phyloP scores from a whole-genome alignment of 306 rosid species.

The Lagenaria siceraria region DNA sequence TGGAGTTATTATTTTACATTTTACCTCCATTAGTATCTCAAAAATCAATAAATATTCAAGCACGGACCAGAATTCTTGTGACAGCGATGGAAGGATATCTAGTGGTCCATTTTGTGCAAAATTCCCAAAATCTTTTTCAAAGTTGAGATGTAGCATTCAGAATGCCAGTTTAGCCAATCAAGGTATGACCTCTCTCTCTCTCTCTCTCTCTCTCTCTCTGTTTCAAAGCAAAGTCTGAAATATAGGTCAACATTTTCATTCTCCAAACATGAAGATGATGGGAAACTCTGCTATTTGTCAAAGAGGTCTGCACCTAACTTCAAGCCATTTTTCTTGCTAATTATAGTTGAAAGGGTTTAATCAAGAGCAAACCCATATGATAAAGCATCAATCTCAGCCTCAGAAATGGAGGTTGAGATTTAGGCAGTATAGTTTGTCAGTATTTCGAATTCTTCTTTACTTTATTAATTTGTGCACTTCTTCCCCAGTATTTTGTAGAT shows the following conservation, averaged over 20 bases:
- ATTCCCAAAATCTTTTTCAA: neutral
- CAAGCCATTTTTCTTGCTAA: neutral
- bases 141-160: conserved; percentile 7
- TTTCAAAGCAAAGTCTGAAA: neutral
- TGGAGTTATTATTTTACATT: neutral
- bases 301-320: conserved; percentile 4
- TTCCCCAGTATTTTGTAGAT: neutral
- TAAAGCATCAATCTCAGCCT: neutral
- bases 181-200: neutral
- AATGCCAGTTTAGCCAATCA: neutral
- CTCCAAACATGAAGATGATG: neutral
- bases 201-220: neutral
- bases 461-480: neutral
- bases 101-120: conserved; percentile 3
- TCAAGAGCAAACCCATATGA: neutral
- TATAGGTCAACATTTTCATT: neutral
- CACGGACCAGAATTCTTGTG: neutral
- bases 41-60: conserved; percentile 4
- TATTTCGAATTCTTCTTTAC: neutral
- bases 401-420: conserved; percentile 2
- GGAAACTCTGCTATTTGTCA: neutral
- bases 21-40: neutral
- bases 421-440: neutral
- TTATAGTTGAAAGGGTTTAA: neutral
- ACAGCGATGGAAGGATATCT: neutral